phyloP scores from a whole-genome alignment of 495 filamentous ascomycete genomes.

The Lepidopterella palustris region DNA sequence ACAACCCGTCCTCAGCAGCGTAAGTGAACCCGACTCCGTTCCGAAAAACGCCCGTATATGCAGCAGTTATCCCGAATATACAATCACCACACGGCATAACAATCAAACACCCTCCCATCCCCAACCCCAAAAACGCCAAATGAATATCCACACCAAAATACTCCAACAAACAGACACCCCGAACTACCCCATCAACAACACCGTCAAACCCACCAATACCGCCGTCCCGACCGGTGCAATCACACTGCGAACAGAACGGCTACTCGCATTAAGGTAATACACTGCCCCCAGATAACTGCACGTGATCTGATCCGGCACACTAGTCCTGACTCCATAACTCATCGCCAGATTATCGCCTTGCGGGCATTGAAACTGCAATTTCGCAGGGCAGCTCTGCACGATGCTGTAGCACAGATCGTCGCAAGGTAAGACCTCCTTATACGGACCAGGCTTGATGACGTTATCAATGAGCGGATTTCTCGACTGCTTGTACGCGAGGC shows the following conservation, averaged over 20 bases:
- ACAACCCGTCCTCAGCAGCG: not conserved
- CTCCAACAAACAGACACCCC: not conserved
- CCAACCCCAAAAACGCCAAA: not conserved
- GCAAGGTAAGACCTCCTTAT: constrained; percentile 88
- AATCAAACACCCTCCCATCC: no score
- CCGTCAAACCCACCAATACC: not conserved
- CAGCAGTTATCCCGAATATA: not conserved
- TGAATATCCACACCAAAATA: not conserved
- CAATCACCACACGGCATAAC: no score
- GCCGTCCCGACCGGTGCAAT: not conserved
- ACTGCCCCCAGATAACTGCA: constrained; percentile 56
- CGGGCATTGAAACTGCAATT: constrained; percentile 74
- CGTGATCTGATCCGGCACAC: constrained; percentile 41
- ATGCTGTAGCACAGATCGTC: constrained; percentile 75
- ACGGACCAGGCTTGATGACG: constrained; percentile 71
- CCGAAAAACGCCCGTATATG: not conserved
- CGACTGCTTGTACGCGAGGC: constrained; percentile 17
- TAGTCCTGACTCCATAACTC: constrained; percentile 55
- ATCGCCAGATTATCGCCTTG: constrained; percentile 46
- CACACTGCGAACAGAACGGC: not conserved
- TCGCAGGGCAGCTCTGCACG: constrained; percentile 75
- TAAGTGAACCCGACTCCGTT: not conserved
- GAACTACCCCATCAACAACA: not conserved
- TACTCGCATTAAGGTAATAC: constrained; percentile 39
- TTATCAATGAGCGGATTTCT: constrained; percentile 68